Evolutionary conservation across 768 basidiomycete genomes (phyloP), one percentile per base, ranked within the genome.

Genomic region (Glaciozyma martinii): DNA sequence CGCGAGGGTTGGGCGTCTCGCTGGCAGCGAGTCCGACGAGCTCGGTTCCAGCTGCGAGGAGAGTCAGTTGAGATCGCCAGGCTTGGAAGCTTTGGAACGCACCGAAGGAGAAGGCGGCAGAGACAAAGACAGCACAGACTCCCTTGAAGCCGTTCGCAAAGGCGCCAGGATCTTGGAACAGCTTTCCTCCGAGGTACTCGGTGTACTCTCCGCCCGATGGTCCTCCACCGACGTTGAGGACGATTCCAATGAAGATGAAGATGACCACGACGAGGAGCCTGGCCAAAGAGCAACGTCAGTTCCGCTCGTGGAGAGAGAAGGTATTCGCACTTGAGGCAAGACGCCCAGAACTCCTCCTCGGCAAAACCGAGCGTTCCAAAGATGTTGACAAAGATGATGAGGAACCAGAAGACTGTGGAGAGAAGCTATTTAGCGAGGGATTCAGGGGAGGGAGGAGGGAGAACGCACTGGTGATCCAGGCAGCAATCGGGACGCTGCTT

Each of bases 11-110:
- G 30, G 71, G 70, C 25, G 72, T 72, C 76, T 95, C 92, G 8
- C 90, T 90, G 4, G 92, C 92, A 5, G 92, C 92, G 62, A 95
- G 86, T 29, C 90, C 92, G 62, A 95, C 80, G 69, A 89, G 87
- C 77, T 95, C 91, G 0, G 91, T 94, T n/a, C 72, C 73, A 43
- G 70, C 18, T 47, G 44, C 10, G n/a, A 53, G 49, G 21, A 2
- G 30, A 37, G 1, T n/a, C n/a, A n/a, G n/a, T n/a, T n/a, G n/a
- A n/a, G n/a, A n/a, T n/a, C n/a, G n/a, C n/a, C n/a, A n/a, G n/a
- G n/a, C n/a, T n/a, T n/a, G n/a, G n/a, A n/a, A n/a, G n/a, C n/a
- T n/a, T n/a, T n/a, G n/a, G n/a, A n/a, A 27, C 13, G 88, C 88
- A 19, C 88, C 89, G 72, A 84, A 88, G 84, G 85, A 85, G 76